phyloP scores from a whole-genome alignment of 2,329 filamentous ascomycete species.

The Colletotrichum camelliae region DNA sequence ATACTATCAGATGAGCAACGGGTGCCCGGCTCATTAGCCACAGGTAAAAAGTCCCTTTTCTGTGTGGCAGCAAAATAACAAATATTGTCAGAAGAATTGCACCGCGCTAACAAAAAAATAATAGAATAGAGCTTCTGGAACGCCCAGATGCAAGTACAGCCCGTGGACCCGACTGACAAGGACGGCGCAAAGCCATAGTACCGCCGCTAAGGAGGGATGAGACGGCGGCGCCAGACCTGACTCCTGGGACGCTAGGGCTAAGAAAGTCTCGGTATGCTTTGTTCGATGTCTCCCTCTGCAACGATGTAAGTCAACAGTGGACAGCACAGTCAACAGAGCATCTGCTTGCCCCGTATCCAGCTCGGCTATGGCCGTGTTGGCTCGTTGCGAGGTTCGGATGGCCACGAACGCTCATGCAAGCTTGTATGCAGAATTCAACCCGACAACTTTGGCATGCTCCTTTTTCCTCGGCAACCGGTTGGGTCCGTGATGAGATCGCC shows the following conservation, averaged over 20 bases:
- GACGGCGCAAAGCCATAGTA: neutral
- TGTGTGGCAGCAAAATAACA: neutral
- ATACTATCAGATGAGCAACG: neutral
- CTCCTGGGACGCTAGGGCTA: neutral
- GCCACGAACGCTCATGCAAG: neutral
- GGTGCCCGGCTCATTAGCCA: neutral
- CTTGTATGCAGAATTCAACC: neutral
- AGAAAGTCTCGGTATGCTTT: neutral
- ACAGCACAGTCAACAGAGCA: neutral
- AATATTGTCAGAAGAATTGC: neutral
- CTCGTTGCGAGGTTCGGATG: neutral
- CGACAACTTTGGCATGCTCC: neutral
- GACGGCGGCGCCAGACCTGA: conserved; percentile 7
- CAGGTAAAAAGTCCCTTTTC: neutral
- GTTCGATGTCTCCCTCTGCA: neutral
- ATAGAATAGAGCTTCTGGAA: neutral
- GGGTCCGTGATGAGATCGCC: neutral
- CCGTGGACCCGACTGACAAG: conserved; percentile 3
- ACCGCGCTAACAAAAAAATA: neutral
- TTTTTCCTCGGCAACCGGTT: neutral
- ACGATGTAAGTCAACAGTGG: neutral
- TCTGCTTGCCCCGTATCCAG: neutral
- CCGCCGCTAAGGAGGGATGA: conserved; percentile 8
- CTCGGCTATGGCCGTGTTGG: neutral
- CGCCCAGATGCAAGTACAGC: neutral